Evolutionary conservation across 345 rosid species (phyloP), one percentile per base, ranked within the genome.

Genomic region (Arabidopsis suecica): DNA sequence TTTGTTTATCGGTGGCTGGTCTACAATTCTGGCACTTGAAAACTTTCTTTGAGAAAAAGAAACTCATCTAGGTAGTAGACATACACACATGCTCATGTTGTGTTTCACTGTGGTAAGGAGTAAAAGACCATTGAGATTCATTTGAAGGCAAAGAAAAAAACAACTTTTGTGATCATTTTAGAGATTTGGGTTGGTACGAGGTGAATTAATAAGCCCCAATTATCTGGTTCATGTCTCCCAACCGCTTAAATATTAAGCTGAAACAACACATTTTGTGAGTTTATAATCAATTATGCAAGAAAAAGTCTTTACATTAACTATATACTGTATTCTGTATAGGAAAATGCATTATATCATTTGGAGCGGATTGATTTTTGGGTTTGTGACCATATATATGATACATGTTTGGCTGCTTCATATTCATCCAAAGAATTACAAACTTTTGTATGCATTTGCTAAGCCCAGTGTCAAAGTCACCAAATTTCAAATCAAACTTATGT

Each of bases 1-100:
- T 78, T 65, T 72, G 73, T 60, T 69, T 78, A 40, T 71, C 73
- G 0, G 81, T 78, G 16, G 72, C 77, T 78, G 73, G 72, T 38
- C n/a, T 78, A 6, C 80, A 77, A 0, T 48, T 65, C 0, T 78
- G 77, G 73, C 73, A 72, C 33, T 65, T 78, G 58, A 78, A 73
- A 65, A 13, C 50, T 22, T 78, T 78, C 64, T 78, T 78, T 1
- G 40, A 62, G 71, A 69, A 76, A 28, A 76, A 61, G 71, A 76
- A 76, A 42, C 64, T 76, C 16, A 76, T 76, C 32, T 76, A 68
- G 68, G n/a, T 66, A 9, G 23, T 41, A 37, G 11, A n/a, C 33
- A 30, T 2, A 70, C 20, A 69, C 3, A 36, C 3, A 48, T 49
- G 48, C 40, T 49, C 75, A 60, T 67, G 25, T 23, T 23, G 25